Base-by-base conservation (phyloP, 495 filamentous ascomycete genomes). In the Hypoxylon fragiforme region DNA sequence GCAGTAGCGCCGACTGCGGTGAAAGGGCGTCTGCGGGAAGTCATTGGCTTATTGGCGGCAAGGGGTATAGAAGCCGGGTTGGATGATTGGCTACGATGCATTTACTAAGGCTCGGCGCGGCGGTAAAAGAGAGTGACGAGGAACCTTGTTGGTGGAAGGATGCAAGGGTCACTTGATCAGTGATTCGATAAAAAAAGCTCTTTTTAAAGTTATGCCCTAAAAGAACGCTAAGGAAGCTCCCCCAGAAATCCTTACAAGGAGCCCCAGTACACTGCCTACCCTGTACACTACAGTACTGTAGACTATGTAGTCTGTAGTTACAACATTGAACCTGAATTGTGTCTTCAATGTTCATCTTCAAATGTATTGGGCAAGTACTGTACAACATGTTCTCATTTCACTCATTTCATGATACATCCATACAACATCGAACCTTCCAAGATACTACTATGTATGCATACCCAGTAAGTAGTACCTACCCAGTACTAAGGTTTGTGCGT, bases 1-100 rank as follows among this genome's bases (percentile, higher is more conserved):
- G 55, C 60, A 63, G 60, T 63, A 63, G 60, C 60, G 60, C 60
- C 60, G 54, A 54, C 60, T 63, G 55, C 16, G 19, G 60, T 60
- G 60, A 54, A 47, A 63, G 36, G 55, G 54, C 40, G 50, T 39
- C 36, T 63, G 39, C 16, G 41, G 20, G 14, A 18, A 26, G 24
- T 21, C 41, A 63, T 63, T 63, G 60, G 60, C 31, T 44, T 14
- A 48, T 60, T 49, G 49, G 4, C 55, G 54, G 50, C 54, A 54
- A 58, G 60, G 60, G 60, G 52, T 28, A 20, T 38, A 39, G 22
- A 31, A 62, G 52, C 42, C 43, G 36, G 44, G 43, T 21, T 18
- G 58, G 52, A 57, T 62, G 58, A 62, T 62, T 62, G 58, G 58
- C 16, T 53, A 44, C 53, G 49, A 62, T 45, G 42, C 41, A 56